Conservation (phyloP, 2,329 filamentous ascomycete genomes). For the Colletotrichum sp. region DNA sequence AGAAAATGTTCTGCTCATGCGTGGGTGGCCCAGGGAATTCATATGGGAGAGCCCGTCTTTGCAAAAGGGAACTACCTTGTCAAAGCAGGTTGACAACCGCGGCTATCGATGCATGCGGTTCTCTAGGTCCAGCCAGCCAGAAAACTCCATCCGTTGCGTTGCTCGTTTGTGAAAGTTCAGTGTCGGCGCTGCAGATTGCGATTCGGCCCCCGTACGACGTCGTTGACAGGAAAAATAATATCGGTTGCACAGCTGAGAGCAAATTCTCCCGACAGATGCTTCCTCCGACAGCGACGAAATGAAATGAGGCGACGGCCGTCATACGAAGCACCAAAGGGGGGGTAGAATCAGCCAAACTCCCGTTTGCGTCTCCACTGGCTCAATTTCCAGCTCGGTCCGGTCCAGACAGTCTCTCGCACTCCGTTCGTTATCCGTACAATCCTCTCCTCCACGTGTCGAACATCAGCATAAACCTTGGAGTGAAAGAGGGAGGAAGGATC, state of each 20-base stretch:
- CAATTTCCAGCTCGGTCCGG: conserved; percentile 10
- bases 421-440: background rate
- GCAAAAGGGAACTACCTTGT: conserved; percentile 21
- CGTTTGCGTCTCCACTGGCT: conserved; percentile 14
- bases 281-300: background rate
- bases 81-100: conserved; percentile 1
- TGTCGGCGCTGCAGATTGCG: background rate
- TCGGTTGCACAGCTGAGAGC: conserved; percentile 10
- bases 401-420: background rate
- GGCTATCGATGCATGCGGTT: conserved; percentile 21
- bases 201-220: background rate
- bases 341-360: background rate
- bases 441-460: conserved; percentile 17
- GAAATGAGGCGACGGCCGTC: conserved; percentile 4
- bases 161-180: background rate
- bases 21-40: background rate
- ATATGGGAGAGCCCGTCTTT: background rate
- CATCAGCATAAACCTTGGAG: conserved; percentile 3
- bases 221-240: background rate
- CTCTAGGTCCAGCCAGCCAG: background rate
- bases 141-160: conserved; percentile 11
- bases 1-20: background rate
- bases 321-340: conserved; percentile 2
- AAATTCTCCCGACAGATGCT: background rate
- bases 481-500: background rate